Base-by-base conservation (phyloP, 129 eudicot species). In the Solidago caesia region DNA sequence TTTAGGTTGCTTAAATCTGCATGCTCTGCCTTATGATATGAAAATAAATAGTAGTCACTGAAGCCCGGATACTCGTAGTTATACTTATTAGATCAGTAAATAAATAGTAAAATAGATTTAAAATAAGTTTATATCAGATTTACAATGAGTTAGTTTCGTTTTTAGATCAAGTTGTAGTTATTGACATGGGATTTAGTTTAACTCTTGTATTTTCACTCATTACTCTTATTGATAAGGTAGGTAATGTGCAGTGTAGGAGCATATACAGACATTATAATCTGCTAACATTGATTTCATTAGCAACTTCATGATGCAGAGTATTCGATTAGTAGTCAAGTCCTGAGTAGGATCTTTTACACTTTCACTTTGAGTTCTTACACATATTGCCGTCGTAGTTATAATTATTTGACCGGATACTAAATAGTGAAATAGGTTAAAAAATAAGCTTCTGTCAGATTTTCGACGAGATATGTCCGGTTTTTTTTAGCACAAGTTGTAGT, bases 171-270 rank as follows among this genome's bases (percentile, higher is more conserved):
- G 33, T 41, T 8, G 66, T 48, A 51, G 21, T 41, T 61, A 61
- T 11, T 77, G 39, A 55, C 52, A 72, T 44, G 45, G 33, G 29
- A 7, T 56, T 64, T 55, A 56, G 5, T 44, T 41, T 71, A 43
- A 44, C 62, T 49, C 9, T 10, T 48, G 67, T 45, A 41, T 52
- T 64, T 26, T 48, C 62, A 74, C 64, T 49, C 67, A 43, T 55
- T 64, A 43, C 61, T 44, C 72, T 51, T 52, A 8, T 14, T 78
- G 27, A 71, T 27, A 49, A 70, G 59, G 63, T 78, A 29, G 67
- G 6, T n/a, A 7, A 41, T 64, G 46, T 52, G 21, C 68, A 47
- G 48, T 46, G 69, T 58, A 57, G 41, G 52, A 9, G 48, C 8
- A 13, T 42, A 67, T 44, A 42, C 26, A 61, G 69, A 62, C 56